Percentiles rank a stretch among this genome's conserved stretches.
phyloP scores from a whole-genome alignment of 2,329 filamentous ascomycete genomes.

The Talaromyces sp. region DNA sequence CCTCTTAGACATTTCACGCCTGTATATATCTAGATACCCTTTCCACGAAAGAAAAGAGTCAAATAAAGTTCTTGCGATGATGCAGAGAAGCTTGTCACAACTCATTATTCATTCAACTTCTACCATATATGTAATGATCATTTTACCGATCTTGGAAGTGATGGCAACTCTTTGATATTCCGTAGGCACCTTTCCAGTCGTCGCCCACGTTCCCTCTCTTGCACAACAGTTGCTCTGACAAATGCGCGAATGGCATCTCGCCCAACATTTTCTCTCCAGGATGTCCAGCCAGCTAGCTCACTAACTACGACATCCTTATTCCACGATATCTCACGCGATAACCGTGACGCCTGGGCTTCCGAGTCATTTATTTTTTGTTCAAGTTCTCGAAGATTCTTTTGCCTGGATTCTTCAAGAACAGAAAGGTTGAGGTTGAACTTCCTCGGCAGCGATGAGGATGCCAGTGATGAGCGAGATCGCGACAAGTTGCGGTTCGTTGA shows the following conservation, averaged over 20 bases:
- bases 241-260: constrained; percentile 69
- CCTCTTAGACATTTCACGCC: not conserved
- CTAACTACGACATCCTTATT: constrained; percentile 89
- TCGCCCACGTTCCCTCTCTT: constrained; percentile 72
- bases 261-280: constrained; percentile 74
- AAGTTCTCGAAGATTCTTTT: constrained; percentile 75
- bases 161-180: constrained; percentile 41
- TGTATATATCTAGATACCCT: constrained; percentile 9
- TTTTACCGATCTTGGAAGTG: not conserved
- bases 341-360: constrained; percentile 62
- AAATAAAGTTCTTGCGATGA: not conserved
- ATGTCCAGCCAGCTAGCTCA: constrained; percentile 91
- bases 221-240: constrained; percentile 70
- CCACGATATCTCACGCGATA: constrained; percentile 80
- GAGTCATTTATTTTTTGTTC: constrained; percentile 71
- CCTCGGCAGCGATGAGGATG: constrained; percentile 47
- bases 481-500: constrained; percentile 70
- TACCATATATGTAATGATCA: not conserved
- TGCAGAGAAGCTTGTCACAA: not conserved
- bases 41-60: not conserved
- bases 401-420: constrained; percentile 74
- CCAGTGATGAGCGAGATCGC: constrained; percentile 70
- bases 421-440: constrained; percentile 46
- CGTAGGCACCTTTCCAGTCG: constrained; percentile 75
- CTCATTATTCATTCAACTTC: not conserved